These are phyloP conservation scores for Phytophthora quininea DNA, from an alignment of 352 stramenopile species.

Conservation along the genomic window DNA sequence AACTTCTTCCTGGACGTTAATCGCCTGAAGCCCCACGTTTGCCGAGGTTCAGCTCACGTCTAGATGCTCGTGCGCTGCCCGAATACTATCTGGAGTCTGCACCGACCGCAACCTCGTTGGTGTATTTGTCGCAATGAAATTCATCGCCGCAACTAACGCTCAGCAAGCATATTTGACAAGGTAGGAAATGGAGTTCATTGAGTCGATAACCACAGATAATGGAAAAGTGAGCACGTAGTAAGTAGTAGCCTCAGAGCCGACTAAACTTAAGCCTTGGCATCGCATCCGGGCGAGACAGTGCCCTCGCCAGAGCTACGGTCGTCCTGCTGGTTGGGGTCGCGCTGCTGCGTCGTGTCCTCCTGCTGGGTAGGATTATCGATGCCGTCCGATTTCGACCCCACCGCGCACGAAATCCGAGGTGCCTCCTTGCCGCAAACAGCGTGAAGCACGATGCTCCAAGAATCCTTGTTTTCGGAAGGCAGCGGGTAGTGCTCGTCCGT, in stretches of 20 bases:
- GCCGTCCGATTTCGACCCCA: constrained; percentile 17
- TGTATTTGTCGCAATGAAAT: too few relatives aligned
- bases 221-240: too few relatives aligned
- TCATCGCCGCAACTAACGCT: too few relatives aligned
- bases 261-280: neutral
- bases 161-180: too few relatives aligned
- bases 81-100: too few relatives aligned
- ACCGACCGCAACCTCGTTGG: too few relatives aligned
- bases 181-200: too few relatives aligned
- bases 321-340: neutral
- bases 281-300: neutral
- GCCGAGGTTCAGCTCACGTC: too few relatives aligned
- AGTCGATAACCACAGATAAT: too few relatives aligned
- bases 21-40: too few relatives aligned
- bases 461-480: constrained; percentile 41
- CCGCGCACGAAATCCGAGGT: constrained; percentile 55
- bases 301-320: neutral
- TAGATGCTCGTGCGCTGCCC: too few relatives aligned
- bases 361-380: neutral
- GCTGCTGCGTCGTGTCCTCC: neutral
- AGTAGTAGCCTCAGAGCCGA: neutral
- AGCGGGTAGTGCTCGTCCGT: constrained; percentile 54
- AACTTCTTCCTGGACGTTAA: too few relatives aligned
- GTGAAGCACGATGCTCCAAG: constrained; percentile 74
- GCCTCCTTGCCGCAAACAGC: constrained; percentile 53